Percentiles rank a stretch among this genome's conserved stretches.
phyloP scores from a whole-genome alignment of 2,329 filamentous ascomycete genomes.

The Eutypella sp. region DNA sequence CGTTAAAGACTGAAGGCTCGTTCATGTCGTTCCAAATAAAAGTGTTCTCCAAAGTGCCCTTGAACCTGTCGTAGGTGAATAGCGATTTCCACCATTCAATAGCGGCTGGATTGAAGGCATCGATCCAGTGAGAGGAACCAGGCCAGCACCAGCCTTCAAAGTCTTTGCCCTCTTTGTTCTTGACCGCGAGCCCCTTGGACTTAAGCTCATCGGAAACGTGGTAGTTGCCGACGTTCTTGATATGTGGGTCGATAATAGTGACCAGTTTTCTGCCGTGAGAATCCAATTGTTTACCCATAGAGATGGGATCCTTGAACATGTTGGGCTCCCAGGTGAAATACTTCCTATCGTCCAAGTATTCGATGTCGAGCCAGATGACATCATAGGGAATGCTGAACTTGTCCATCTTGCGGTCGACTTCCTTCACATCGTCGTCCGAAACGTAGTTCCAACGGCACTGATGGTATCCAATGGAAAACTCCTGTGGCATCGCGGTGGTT shows the following conservation, averaged over 20 bases:
- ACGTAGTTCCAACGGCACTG: constrained; percentile 99
- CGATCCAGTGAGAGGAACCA: constrained; percentile 92
- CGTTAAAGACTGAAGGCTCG: constrained; percentile 97
- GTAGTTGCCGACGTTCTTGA: constrained; percentile 86
- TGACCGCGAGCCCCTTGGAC: constrained; percentile 75
- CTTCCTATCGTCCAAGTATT: constrained; percentile 94
- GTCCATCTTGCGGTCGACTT: constrained; percentile 95
- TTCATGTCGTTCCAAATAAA: constrained; percentile 99
- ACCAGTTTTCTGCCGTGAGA: constrained; percentile 85
- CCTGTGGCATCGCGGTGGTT: constrained; percentile 83
- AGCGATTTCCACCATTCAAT: constrained; percentile 86
- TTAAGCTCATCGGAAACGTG: constrained; percentile 74
- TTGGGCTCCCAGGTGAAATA: constrained; percentile 97
- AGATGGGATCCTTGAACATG: constrained; percentile 78
- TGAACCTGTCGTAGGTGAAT: constrained; percentile 85
- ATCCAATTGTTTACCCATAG: constrained; percentile 85
- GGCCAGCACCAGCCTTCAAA: constrained; percentile 99
- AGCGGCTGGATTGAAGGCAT: constrained; percentile 90
- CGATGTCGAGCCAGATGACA: constrained; percentile 97
- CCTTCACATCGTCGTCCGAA: constrained; percentile 92
- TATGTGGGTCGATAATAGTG: constrained; percentile 92
- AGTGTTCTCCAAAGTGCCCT: constrained; percentile 78
- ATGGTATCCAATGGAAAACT: constrained; percentile 90
- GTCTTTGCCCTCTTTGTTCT: constrained; percentile 82
- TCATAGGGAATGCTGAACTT: constrained; percentile 95